Evolutionary conservation across 2,329 filamentous ascomycete genomes (phyloP).

Genomic region (Hypoxylon sp.): DNA sequence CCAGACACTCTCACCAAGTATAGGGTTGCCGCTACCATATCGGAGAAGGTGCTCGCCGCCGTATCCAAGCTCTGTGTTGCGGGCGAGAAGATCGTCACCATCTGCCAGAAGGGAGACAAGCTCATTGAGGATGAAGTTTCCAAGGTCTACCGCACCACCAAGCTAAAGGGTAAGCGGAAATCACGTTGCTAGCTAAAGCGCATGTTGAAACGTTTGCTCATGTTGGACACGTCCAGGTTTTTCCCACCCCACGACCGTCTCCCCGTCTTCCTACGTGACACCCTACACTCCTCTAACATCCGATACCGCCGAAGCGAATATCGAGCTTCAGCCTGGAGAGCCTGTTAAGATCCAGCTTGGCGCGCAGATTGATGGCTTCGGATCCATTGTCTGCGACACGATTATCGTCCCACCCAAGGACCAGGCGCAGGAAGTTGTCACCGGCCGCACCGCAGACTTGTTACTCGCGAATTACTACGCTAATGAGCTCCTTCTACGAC

Average conservation of each 20-base stretch:
- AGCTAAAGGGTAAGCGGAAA: constrained; percentile 83
- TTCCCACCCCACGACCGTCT: constrained; percentile 94
- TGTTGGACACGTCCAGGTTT: constrained; percentile 69
- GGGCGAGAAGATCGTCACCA: constrained; percentile 90
- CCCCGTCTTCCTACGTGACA: constrained; percentile 92
- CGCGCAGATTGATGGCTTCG: constrained; percentile 97
- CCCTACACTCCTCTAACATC: constrained; percentile 94
- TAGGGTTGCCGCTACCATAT: constrained; percentile 95
- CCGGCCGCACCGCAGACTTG: constrained; percentile 86
- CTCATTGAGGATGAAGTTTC: constrained; percentile 91
- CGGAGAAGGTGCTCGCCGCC: constrained; percentile 92
- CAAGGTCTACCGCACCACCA: constrained; percentile 99
- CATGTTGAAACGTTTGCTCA: constrained; percentile 39
- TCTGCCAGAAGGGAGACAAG: constrained; percentile 97
- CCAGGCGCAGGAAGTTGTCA: constrained; percentile 73
- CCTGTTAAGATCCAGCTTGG: constrained; percentile 98
- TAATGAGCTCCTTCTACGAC: constrained; percentile 91
- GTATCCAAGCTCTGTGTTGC: constrained; percentile 81
- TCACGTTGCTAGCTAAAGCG: constrained; percentile 6
- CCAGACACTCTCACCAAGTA: constrained; percentile 98
- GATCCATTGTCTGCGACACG: constrained; percentile 95
- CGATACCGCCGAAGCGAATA: constrained; percentile 85
- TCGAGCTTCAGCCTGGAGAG: constrained; percentile 85
- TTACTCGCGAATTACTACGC: constrained; percentile 92
- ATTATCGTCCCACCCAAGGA: constrained; percentile 77